Evolutionary conservation across 1,284 basidiomycete genomes (phyloP).

Genomic region (Rugiboletus extremiorientalis): DNA sequence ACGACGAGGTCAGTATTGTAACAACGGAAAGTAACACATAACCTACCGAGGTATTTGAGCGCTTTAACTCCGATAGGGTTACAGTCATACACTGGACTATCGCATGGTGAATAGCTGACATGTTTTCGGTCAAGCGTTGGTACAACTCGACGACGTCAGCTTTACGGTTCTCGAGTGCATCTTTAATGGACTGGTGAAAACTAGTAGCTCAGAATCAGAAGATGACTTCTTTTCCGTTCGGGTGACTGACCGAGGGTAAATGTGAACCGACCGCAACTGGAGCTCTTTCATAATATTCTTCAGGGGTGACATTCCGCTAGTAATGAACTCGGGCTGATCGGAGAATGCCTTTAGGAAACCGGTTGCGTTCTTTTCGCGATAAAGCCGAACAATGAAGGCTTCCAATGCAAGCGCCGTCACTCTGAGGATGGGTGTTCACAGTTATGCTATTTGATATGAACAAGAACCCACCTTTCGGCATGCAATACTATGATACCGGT

Average conservation of each 20-base stretch:
- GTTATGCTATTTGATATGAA: not conserved
- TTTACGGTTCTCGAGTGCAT: constrained; percentile 74
- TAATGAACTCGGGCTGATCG: constrained; percentile 94
- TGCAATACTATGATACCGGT: constrained; percentile 94
- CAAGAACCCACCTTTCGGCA: constrained; percentile 72
- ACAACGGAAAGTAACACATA: not conserved
- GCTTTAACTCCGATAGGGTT: constrained; percentile 89
- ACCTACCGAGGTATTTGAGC: constrained; percentile 73
- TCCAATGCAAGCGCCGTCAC: constrained; percentile 84
- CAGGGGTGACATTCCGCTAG: constrained; percentile 87
- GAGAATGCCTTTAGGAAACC: constrained; percentile 98
- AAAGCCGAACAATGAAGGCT: constrained; percentile 89
- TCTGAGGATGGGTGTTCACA: constrained; percentile 40
- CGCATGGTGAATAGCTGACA: constrained; percentile 90
- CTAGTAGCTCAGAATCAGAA: constrained; percentile 40
- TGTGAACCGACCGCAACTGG: constrained; percentile 82
- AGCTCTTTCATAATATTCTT: constrained; percentile 93
- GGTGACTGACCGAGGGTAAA: constrained; percentile 80
- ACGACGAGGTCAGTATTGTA: not conserved
- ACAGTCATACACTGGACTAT: constrained; percentile 95
- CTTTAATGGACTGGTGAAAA: constrained; percentile 87
- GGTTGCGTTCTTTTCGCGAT: constrained; percentile 80
- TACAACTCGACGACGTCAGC: constrained; percentile 94
- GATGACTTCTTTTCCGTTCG: not conserved
- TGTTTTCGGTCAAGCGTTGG: constrained; percentile 82